These are phyloP conservation scores for Ophiostoma ips DNA, from an alignment of 2,329 filamentous ascomycete genomes.

Conservation along the genomic window DNA sequence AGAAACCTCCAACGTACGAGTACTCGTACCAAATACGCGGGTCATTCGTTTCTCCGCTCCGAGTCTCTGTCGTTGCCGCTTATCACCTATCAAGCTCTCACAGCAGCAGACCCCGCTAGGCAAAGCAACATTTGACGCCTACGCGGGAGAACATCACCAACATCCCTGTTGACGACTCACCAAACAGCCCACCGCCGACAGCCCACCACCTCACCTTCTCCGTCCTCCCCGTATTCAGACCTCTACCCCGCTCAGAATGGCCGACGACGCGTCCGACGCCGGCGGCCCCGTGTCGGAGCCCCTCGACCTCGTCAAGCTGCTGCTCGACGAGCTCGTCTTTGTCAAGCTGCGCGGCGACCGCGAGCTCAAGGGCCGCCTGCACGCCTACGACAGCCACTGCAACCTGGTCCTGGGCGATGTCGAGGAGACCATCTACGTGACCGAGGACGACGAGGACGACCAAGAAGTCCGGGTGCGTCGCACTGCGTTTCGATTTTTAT, in stretches of 20 bases:
- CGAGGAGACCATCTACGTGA: constrained; percentile 89
- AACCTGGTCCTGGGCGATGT: constrained; percentile 93
- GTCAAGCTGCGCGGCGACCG: constrained; percentile 93
- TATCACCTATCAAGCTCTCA: background rate
- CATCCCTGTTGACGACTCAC: too few relatives aligned
- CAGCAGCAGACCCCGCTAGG: background rate
- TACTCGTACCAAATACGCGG: too few relatives aligned
- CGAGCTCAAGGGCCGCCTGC: constrained; percentile 86
- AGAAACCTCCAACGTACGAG: too few relatives aligned
- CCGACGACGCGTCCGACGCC: constrained; percentile 64
- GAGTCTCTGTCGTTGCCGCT: background rate
- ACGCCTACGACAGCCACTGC: constrained; percentile 97
- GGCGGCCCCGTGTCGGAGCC: constrained; percentile 69
- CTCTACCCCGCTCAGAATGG: constrained; percentile 34
- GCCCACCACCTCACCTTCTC: too few relatives aligned
- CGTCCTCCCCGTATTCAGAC: too few relatives aligned
- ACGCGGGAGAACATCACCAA: too few relatives aligned
- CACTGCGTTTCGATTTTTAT: too few relatives aligned
- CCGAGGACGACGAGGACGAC: constrained; percentile 74
- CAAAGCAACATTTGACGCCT: too few relatives aligned
- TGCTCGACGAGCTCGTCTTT: constrained; percentile 90
- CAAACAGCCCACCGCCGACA: too few relatives aligned
- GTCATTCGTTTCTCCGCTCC: background rate
- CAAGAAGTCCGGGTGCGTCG: constrained; percentile 50
- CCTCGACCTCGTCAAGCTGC: constrained; percentile 86